Evolutionary conservation across 2,329 filamentous ascomycete species (phyloP).

Genomic region (Sphaerulina populicola): DNA sequence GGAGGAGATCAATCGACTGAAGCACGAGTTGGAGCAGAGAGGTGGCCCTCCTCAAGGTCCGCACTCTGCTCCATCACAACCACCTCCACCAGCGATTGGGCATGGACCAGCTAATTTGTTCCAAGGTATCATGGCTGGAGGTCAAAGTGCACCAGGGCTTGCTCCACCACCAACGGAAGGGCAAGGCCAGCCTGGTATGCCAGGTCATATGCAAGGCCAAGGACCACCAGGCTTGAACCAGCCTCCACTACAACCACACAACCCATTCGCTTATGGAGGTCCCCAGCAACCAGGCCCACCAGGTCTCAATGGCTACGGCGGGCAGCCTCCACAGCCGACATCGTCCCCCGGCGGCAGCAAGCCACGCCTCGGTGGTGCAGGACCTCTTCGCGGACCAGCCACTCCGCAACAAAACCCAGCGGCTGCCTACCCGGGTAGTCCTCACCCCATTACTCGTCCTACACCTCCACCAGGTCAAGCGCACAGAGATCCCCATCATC

Average conservation of each 20-base stretch:
- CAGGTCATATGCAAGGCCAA: slow-evolving; percentile 61
- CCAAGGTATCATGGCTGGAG: slow-evolving; percentile 89
- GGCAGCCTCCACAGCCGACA: slow-evolving; percentile 74
- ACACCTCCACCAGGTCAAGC: slow-evolving; percentile 49
- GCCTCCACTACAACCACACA: slow-evolving; percentile 53
- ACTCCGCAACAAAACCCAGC: slow-evolving; percentile 88
- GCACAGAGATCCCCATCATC: slow-evolving; percentile 22
- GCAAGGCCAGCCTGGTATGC: slow-evolving; percentile 49
- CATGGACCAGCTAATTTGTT: slow-evolving; percentile 86
- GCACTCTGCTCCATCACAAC: slow-evolving; percentile 70
- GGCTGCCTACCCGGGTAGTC: slow-evolving; percentile 80
- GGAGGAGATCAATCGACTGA: slow-evolving; percentile 75
- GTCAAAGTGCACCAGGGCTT: slow-evolving; percentile 75
- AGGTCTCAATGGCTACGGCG: slow-evolving; percentile 65
- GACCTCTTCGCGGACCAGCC: slow-evolving; percentile 51
- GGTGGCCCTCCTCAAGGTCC: slow-evolving; percentile 57
- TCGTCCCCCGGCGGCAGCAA: slow-evolving; percentile 80
- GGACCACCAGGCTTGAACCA: slow-evolving; percentile 59
- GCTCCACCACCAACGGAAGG: slow-evolving; percentile 53
- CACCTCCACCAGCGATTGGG: slow-evolving; percentile 75
- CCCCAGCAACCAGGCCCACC: slow-evolving; percentile 52
- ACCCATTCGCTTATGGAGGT: slow-evolving; percentile 55
- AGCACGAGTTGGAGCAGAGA: slow-evolving; percentile 73
- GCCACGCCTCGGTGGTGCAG: slow-evolving; percentile 36
- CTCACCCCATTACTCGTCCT: slow-evolving; percentile 70